Evolutionary conservation across 1,284 basidiomycete genomes (phyloP).

Genomic region (Malassezia equina): DNA sequence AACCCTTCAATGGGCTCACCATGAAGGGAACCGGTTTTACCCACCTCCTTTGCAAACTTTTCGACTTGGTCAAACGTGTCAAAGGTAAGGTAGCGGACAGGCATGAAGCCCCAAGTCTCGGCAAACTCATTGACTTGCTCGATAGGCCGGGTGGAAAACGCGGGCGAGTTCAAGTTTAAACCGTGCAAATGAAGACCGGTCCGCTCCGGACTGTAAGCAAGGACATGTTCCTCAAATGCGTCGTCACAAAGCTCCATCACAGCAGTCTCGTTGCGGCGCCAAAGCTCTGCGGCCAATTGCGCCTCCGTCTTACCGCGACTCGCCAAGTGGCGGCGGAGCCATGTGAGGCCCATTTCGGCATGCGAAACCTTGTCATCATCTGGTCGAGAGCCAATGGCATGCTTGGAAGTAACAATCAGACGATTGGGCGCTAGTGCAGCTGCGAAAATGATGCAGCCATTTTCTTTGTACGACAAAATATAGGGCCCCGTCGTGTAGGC

Average conservation of each 20-base stretch:
- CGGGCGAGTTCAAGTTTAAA: slow-evolving; percentile 64
- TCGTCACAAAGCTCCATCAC: slow-evolving; percentile 81
- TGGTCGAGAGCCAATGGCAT: slow-evolving; percentile 47
- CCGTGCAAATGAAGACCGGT: slow-evolving; percentile 82
- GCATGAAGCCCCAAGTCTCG: slow-evolving; percentile 79
- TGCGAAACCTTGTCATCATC: slow-evolving; percentile 52
- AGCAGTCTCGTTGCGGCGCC: slow-evolving; percentile 76
- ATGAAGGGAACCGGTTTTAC: slow-evolving; percentile 63
- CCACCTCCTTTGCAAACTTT: slow-evolving; percentile 61
- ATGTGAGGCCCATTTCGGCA: slow-evolving; percentile 66
- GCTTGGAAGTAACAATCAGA: slow-evolving; percentile 83
- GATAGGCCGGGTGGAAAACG: slow-evolving; percentile 58
- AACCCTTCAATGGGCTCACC: slow-evolving; percentile 88
- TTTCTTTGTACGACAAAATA: slow-evolving; percentile 82
- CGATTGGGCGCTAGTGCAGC: slow-evolving; percentile 67
- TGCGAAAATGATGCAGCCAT: slow-evolving; percentile 96
- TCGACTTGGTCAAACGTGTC: slow-evolving; percentile 62
- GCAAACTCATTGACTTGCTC: slow-evolving; percentile 66
- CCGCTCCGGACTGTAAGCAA: slow-evolving; percentile 67
- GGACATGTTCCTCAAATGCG: slow-evolving; percentile 91
- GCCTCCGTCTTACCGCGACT: slow-evolving; percentile 60
- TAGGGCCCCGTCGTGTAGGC: slow-evolving; percentile 69
- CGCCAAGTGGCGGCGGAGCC: slow-evolving; percentile 68
- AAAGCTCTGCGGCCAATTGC: slow-evolving; percentile 65
- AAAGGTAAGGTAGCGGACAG: slow-evolving; percentile 60